phyloP scores from a whole-genome alignment of 805 yeast species.

The Lipomyces sp. region DNA sequence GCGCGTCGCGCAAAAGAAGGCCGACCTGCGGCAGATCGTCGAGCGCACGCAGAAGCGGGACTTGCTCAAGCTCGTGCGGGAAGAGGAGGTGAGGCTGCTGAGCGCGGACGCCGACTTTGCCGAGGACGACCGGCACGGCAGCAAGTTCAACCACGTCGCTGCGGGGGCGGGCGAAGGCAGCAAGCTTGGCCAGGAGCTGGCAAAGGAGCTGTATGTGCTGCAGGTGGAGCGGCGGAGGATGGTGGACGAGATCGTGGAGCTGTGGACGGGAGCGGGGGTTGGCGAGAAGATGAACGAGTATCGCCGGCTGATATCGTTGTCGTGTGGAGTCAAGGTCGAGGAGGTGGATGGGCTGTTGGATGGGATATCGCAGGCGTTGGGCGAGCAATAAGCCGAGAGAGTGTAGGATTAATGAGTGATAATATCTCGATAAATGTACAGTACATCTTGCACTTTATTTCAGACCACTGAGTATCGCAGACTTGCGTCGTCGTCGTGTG shows the following conservation, averaged over 20 bases:
- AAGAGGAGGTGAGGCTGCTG: slow-evolving; percentile 45
- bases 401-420: neutral
- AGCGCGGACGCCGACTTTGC: slow-evolving; percentile 2
- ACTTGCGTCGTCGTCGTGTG: slow-evolving; percentile 17
- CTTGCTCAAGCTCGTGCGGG: slow-evolving; percentile 56
- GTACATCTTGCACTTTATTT: neutral
- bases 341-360: slow-evolving; percentile 78
- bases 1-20: slow-evolving; percentile 34
- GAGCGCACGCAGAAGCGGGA: slow-evolving; percentile 66
- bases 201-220: slow-evolving; percentile 40
- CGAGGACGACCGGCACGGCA: slow-evolving; percentile 21
- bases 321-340: slow-evolving; percentile 74
- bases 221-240: slow-evolving; percentile 44
- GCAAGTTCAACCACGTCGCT: slow-evolving; percentile 15
- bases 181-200: slow-evolving; percentile 32
- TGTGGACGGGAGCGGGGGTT: slow-evolving; percentile 46
- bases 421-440: neutral
- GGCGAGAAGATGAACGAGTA: slow-evolving; percentile 69
- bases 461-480: neutral
- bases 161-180: slow-evolving; percentile 3
- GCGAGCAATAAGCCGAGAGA: slow-evolving; percentile 6
- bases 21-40: slow-evolving; percentile 44
- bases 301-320: slow-evolving; percentile 68
- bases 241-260: slow-evolving; percentile 50
- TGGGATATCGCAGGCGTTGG: slow-evolving; percentile 39